Evolutionary conservation across 176 grass and related monocot species (phyloP).

Genomic region (Rhipidocladum racemiflorum): DNA sequence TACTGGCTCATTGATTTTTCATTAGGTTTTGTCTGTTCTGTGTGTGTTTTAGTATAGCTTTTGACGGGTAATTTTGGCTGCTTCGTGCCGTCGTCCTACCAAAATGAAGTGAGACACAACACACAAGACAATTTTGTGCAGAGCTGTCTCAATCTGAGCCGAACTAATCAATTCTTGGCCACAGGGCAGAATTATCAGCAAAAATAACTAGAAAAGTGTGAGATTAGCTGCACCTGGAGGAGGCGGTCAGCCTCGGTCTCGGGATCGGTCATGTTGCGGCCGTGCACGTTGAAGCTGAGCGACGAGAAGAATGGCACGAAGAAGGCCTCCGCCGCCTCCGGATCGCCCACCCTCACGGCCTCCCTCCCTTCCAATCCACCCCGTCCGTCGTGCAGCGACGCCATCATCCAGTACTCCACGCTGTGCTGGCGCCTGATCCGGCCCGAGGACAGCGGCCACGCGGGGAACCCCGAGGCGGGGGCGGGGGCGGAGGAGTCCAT

Average conservation of each 20-base stretch:
- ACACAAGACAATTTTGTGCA: background rate
- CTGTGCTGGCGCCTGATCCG: conserved; percentile 89
- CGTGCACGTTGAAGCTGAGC: conserved; percentile 94
- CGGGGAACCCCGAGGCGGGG: conserved; percentile 40
- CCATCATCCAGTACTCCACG: conserved; percentile 99
- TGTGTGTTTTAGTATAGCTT: background rate
- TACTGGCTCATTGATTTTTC: background rate
- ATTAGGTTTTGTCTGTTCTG: background rate
- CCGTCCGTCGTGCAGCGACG: conserved; percentile 46
- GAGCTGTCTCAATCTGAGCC: conserved; percentile 20
- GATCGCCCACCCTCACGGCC: conserved; percentile 77
- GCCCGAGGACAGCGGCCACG: conserved; percentile 59
- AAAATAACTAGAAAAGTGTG: background rate
- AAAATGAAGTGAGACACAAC: background rate
- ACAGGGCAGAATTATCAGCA: background rate
- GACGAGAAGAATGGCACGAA: conserved; percentile 99
- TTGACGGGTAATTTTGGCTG: background rate
- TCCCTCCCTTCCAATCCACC: conserved; percentile 27
- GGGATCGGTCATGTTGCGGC: conserved; percentile 92
- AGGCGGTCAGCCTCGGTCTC: conserved; percentile 80
- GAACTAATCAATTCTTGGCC: background rate
- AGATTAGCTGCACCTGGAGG: conserved; percentile 55
- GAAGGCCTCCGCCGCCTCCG: conserved; percentile 76
- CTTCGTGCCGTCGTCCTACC: background rate
- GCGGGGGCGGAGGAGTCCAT: background rate